Percentiles rank a stretch among this genome's conserved stretches.
Conservation (phyloP, 1,139 yeast species). For the Lodderomyces orthopsilosis region DNA sequence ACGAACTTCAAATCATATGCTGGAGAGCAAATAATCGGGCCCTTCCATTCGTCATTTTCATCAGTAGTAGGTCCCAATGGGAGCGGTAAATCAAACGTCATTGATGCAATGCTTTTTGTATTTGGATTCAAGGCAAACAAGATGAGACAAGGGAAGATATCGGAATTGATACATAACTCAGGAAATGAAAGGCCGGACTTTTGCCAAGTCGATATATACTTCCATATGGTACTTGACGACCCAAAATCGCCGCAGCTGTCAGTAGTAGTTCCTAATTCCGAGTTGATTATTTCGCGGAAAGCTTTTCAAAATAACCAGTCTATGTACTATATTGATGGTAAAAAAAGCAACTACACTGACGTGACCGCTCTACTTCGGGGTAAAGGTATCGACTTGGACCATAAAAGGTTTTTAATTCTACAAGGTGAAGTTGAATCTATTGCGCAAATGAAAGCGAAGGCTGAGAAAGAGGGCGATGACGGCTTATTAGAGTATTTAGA, state of each 20-base stretch:
- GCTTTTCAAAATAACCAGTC: constrained; percentile 79
- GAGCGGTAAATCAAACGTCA: constrained; percentile 95
- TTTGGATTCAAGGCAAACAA: constrained; percentile 96
- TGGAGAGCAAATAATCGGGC: constrained; percentile 91
- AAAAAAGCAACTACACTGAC: constrained; percentile 69
- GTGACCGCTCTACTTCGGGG: constrained; percentile 72
- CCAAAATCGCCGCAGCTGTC: constrained; percentile 18
- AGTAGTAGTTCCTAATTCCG: constrained; percentile 51
- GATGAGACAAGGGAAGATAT: constrained; percentile 92
- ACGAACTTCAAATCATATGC: constrained; percentile 95
- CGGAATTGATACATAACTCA: constrained; percentile 88
- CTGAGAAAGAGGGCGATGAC: constrained; percentile 88
- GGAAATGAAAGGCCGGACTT: constrained; percentile 56
- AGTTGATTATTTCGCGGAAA: constrained; percentile 70
- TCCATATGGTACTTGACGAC: constrained; percentile 72
- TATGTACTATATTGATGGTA: constrained; percentile 71
- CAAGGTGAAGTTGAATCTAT: constrained; percentile 99
- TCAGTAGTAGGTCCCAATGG: constrained; percentile 99
- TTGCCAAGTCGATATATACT: constrained; percentile 93
- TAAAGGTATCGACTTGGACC: constrained; percentile 94
- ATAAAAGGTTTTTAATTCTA: constrained; percentile 86
- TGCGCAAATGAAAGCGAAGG: constrained; percentile 98
- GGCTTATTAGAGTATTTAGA: constrained; percentile 92
- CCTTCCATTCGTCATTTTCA: constrained; percentile 88
- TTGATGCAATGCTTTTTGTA: constrained; percentile 91